Percentiles rank a stretch among this genome's conserved stretches.
phyloP scores from a whole-genome alignment of 1,284 basidiomycete genomes.

The Puccinia sorghi region DNA sequence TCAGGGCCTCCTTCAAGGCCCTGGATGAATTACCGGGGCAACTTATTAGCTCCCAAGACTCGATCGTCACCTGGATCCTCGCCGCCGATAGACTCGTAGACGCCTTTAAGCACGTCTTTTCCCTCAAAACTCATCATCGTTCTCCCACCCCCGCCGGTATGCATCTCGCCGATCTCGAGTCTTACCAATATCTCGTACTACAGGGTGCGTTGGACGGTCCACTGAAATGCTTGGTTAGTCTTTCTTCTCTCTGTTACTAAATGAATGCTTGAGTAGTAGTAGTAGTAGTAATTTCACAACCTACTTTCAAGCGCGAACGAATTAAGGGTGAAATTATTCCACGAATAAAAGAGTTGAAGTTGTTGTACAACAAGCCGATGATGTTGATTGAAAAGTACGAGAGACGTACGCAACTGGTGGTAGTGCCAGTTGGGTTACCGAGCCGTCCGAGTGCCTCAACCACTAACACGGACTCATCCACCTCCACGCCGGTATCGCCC shows the following conservation, averaged over 20 bases:
- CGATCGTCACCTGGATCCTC: neutral
- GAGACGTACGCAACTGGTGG: neutral
- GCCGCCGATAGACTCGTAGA: conserved; percentile 3
- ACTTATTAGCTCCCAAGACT: neutral
- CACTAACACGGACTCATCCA: neutral
- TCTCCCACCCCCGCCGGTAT: neutral
- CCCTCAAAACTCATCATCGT: neutral
- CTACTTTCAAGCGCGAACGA: neutral
- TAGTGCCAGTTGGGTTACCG: neutral
- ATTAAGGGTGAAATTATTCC: neutral
- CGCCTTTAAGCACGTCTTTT: neutral
- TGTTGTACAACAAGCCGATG: conserved; percentile 5
- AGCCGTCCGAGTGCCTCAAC: neutral
- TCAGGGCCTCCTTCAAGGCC: neutral
- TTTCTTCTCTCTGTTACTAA: neutral
- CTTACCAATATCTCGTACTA: conserved; percentile 12
- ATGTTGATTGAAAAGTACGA: conserved; percentile 17
- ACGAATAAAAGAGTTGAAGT: neutral
- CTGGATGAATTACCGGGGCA: neutral
- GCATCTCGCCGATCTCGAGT: neutral
- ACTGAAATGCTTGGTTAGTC: conserved; percentile 10
- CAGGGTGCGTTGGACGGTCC: neutral
- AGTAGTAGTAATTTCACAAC: too few species aligned
- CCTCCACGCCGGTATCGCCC: too few species aligned
- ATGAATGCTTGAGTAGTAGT: too few species aligned